Base-by-base conservation (phyloP, 495 filamentous ascomycete genomes). In the Talaromyces ruber region DNA sequence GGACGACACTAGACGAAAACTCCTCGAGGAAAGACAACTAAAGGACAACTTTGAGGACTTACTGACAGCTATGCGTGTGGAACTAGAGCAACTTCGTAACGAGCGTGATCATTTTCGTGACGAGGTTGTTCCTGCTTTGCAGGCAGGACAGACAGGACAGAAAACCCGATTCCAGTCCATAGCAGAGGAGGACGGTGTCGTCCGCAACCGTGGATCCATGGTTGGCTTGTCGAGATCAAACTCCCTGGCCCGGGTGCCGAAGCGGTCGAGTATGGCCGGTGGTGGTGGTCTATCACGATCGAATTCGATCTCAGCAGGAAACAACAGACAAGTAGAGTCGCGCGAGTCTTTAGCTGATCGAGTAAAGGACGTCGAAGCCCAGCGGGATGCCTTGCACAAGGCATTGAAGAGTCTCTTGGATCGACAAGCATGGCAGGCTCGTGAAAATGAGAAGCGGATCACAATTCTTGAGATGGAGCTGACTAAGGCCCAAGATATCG, bases 21-120 rank as follows among this genome's bases (percentile, higher is more conserved):
- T 98, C 18, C 79, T 82, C 3, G 92, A 97, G 68, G 95, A 98
- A 74, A 82, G 90, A 30, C 85, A 90, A 70, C 84, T 88, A 62
- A 97, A 96, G 69, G 90, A 91, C 70, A 98, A 94, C 66, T 94
- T 97, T 68, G 92, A 97, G 70, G 93, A 96, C 70, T 79, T 98
- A 43, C 79, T 97, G 30, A 85, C 85, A 9, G 94, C 90, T 24
- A 84, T 98, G 67, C 87, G 88, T 62, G 81, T 86, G 3, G 92
- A 98, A 67, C 77, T 97, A 9, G 85, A 91, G 66, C 88, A 87
- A 65, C 84, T 92, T 60, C 82, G 88, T 18, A 91, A 96, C 63
- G 94, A 98, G 71, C 82, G 92, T 28, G 94, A 98, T 72, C 90
- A 96, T 63, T 85, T 98, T 11, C 86, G 90, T 25, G 92, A 98